A percentile compares a stretch with the other conserved stretches of the same genome.
These are phyloP conservation scores for Globisporangium rhizosaccharum DNA, from an alignment of 352 stramenopile species.

Conservation along the genomic window DNA sequence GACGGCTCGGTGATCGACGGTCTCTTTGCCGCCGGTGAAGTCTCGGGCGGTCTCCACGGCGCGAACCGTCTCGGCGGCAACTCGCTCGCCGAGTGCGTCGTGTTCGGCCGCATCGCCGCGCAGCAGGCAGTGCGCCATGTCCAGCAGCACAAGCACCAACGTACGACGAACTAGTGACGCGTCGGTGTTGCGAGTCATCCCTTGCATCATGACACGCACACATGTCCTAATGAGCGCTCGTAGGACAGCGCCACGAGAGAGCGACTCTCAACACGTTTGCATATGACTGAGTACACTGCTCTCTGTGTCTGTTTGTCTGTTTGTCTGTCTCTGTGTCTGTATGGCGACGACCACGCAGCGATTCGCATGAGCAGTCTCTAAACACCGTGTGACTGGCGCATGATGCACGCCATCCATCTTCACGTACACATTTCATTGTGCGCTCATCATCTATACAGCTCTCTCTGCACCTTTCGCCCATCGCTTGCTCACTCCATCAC, in stretches of 20 bases:
- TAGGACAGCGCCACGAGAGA: too few species aligned
- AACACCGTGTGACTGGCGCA: too few species aligned
- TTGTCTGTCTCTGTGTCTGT: not conserved
- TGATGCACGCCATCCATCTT: too few species aligned
- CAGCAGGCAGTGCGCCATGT: constrained; percentile 36
- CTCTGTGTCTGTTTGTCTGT: not conserved
- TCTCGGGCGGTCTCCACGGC: constrained; percentile 92
- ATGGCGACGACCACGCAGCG: not conserved
- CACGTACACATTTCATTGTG: not conserved
- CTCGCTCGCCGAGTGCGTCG: constrained; percentile 89
- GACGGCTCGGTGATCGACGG: constrained; percentile 60
- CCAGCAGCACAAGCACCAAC: constrained; percentile 3
- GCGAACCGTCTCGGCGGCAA: constrained; percentile 89
- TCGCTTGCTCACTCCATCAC: not conserved
- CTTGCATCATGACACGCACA: not conserved
- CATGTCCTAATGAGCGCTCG: too few species aligned
- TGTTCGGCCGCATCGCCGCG: constrained; percentile 85
- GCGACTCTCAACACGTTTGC: too few species aligned
- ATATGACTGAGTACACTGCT: too few species aligned
- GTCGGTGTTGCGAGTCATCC: too few species aligned
- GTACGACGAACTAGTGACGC: constrained; percentile 2
- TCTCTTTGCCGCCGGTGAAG: constrained; percentile 91
- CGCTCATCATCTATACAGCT: not conserved
- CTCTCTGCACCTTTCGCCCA: not conserved
- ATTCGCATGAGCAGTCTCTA: too few species aligned